phyloP scores from a whole-genome alignment of 2,329 filamentous ascomycete genomes.

The Exserohilum rostratum region DNA sequence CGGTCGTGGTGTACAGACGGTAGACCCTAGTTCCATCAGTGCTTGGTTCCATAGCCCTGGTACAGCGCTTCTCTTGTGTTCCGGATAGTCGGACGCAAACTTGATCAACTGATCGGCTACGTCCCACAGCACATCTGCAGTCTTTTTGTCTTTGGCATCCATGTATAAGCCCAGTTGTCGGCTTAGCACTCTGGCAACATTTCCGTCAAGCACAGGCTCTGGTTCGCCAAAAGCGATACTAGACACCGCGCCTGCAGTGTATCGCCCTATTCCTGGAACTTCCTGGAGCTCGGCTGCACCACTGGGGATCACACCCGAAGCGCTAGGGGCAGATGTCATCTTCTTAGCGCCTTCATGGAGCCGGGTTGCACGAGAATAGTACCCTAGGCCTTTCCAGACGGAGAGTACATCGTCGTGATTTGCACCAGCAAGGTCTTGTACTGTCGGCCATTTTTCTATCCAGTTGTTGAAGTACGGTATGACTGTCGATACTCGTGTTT shows the following conservation, averaged over 20 bases:
- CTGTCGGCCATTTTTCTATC: slow-evolving; percentile 66
- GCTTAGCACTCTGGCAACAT: slow-evolving; percentile 66
- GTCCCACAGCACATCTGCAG: slow-evolving; percentile 62
- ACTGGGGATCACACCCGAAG: slow-evolving; percentile 58
- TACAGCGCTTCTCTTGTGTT: slow-evolving; percentile 52
- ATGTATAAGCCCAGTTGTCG: slow-evolving; percentile 64
- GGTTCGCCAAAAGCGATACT: slow-evolving; percentile 67
- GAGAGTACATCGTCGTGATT: slow-evolving; percentile 62
- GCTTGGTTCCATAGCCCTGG: slow-evolving; percentile 69
- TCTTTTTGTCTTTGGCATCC: slow-evolving; percentile 63
- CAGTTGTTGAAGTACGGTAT: slow-evolving; percentile 68
- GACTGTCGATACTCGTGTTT: slow-evolving; percentile 67
- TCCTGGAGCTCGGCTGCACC: slow-evolving; percentile 54
- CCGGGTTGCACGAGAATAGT: slow-evolving; percentile 68
- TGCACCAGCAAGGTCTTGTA: slow-evolving; percentile 62
- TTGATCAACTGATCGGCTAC: slow-evolving; percentile 63
- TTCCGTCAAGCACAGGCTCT: slow-evolving; percentile 68
- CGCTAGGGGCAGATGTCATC: slow-evolving; percentile 50
- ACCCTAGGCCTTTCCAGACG: slow-evolving; percentile 67
- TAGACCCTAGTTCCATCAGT: slow-evolving; percentile 70
- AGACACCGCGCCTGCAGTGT: slow-evolving; percentile 67
- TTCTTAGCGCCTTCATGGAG: slow-evolving; percentile 63
- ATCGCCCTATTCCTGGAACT: slow-evolving; percentile 66
- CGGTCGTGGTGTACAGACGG: slow-evolving; percentile 65
- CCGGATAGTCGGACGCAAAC: slow-evolving; percentile 50